Base-by-base conservation (phyloP, 441 rosid species). In the Codiaeum variegatum region DNA sequence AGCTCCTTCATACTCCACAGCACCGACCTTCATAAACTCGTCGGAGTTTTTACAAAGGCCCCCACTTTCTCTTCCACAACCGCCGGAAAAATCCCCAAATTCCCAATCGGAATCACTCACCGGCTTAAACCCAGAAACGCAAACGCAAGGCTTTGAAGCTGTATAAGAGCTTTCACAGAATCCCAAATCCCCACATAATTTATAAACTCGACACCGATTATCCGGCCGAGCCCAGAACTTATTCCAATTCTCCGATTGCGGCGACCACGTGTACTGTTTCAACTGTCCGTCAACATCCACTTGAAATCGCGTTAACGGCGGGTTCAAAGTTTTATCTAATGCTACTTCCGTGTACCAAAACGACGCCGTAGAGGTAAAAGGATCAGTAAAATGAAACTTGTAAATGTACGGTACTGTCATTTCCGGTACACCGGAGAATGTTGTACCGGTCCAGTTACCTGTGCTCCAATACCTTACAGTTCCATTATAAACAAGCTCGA, bases 191-290 rank as follows among this genome's bases (percentile, higher is more conserved):
- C 98, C 98, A 51, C 98, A 93, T 75, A 91, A 79, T 36, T 79
- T 81, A 70, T 85, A 75, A 55, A 93, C 93, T n/a, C 78, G 78
- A 74, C 98, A 93, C 19, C n/a, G 83, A 59, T 80, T 85, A 28
- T 87, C 92, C 10, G 98, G 98, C 75, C 78, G 82, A 1, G 82
- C 79, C 98, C 98, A 93, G 73, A 89, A 93, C 83, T 71, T 86
- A 84, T 88, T 78, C 98, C 98, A 93, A 72, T 29, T 46, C 75
- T 76, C 87, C 3, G 71, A 67, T 85, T 92, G 96, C 21, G 70
- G 59, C 0, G 87, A 78, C 93, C 94, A 92, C 0, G 94, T 87
- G 80, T 71, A 90, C 75, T 92, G 97, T 72, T 82, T 83, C 16
- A 92, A 74, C 75, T 77, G 88, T 62, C 96, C 97, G 62, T 74